Percentiles rank a stretch among this genome's conserved stretches.
Conservation (phyloP, 179 eudicot genomes). For the Gypsophila paniculata region DNA sequence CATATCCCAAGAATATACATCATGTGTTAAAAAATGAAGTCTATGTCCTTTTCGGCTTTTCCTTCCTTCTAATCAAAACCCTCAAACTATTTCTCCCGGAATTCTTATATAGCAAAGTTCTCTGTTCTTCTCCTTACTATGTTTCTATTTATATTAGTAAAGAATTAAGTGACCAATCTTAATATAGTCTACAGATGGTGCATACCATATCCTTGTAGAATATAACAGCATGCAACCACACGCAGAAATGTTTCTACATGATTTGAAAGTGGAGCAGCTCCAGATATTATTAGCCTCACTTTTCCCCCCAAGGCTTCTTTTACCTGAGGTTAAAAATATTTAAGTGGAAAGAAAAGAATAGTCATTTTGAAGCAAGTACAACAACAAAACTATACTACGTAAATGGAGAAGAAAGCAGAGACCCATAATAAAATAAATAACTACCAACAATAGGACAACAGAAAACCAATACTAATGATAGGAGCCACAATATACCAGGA, state of each 20-base stretch:
- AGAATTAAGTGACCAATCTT: not conserved
- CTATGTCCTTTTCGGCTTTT: no score
- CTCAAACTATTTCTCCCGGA: not conserved
- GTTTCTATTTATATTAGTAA: not conserved
- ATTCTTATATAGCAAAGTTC: not conserved
- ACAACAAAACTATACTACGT: not conserved
- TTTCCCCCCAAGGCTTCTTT: slow-evolving; percentile 83
- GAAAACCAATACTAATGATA: not conserved
- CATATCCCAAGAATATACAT: no score
- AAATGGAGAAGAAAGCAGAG: not conserved
- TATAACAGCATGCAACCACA: slow-evolving; percentile 81
- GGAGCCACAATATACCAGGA: no score
- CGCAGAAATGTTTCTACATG: slow-evolving; percentile 78
- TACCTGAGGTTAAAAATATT: slow-evolving; percentile 39
- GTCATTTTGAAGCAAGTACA: not conserved
- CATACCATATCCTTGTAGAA: slow-evolving; percentile 94
- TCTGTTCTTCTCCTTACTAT: not conserved
- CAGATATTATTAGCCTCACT: slow-evolving; percentile 79
- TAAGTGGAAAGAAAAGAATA: slow-evolving; percentile 6
- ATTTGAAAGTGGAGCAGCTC: slow-evolving; percentile 90
- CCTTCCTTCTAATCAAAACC: no score
- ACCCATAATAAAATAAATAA: not conserved
- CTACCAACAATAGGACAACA: not conserved
- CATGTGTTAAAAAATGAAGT: no score
- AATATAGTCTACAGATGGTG: not conserved